Base-by-base conservation (phyloP, 805 yeast species). In the Cyberlindnera misumaiensis region DNA sequence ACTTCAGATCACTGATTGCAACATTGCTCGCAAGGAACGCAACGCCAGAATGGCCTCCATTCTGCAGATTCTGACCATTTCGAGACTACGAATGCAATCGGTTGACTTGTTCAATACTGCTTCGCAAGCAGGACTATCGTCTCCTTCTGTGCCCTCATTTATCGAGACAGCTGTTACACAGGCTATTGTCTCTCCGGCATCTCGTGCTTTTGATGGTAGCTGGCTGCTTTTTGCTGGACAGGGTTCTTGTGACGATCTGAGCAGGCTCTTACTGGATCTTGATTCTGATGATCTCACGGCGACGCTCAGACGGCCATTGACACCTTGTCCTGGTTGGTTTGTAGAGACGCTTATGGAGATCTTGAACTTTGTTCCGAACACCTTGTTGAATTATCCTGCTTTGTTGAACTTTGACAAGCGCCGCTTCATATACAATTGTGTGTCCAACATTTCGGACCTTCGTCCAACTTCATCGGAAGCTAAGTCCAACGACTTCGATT, bases 281-380 rank as follows among this genome's bases (percentile, higher is more conserved):
- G 68, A 65, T 39, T 54, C 53, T 28, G 56, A 58, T 26, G 56
- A 55, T 40, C 45, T 58, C 36, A 41, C 56, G 4, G 59, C 49
- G n/a, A 48, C 43, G 4, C 44, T 44, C 44, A 45, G 58, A 41
- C 67, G 69, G 38, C 70, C 79, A 0, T 62, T 85, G 35, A 75
- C 87, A 5, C 93, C 95, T 3, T 89, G 96, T 53, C 75, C 87
- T 42, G 97, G 97, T 10, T 90, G 97, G 97, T 67, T 87, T 36
- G 66, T 83, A 17, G 90, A 83, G 49, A 77, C 94, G 44, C 63
- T 90, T 45, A 56, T 88, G 39, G 95, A 85, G 52, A 75, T 80
- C 43, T 77, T 81, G 1, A 78, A 83, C 45, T 80, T 73, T 52
- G 79, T 87, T 36, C 95, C 96, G 14, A 84, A 83, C 51, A 83